Evolutionary conservation across 2,329 filamentous ascomycete species (phyloP).

Genomic region (Cryphonectria radicalis): DNA sequence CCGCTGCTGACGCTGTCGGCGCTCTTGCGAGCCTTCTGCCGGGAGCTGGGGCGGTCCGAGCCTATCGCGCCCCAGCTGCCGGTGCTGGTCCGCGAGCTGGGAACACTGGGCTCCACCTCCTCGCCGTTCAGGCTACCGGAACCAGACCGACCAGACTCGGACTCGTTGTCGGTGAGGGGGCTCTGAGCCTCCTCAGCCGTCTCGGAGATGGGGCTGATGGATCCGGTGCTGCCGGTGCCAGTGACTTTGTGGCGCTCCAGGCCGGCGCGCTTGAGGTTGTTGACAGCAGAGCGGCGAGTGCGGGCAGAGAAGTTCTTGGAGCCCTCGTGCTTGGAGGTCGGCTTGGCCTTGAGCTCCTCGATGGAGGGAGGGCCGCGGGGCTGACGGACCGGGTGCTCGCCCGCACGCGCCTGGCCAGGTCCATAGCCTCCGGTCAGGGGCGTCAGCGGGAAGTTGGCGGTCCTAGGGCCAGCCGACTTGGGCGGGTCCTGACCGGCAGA

Average conservation of each 20-base stretch:
- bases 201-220: constrained; percentile 90
- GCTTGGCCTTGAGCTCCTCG: constrained; percentile 87
- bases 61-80: constrained; percentile 80
- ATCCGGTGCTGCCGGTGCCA: constrained; percentile 72
- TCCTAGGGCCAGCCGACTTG: constrained; percentile 73
- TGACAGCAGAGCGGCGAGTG: constrained; percentile 87
- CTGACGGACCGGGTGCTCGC: constrained; percentile 92
- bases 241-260: constrained; percentile 82
- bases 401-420: constrained; percentile 88
- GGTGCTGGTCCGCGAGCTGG: constrained; percentile 77
- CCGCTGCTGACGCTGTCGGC: constrained; percentile 70
- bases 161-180: constrained; percentile 73
- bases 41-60: constrained; percentile 77
- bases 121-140: constrained; percentile 81
- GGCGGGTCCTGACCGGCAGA: constrained; percentile 50
- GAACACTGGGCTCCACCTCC: constrained; percentile 66
- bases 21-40: constrained; percentile 67
- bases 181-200: constrained; percentile 69
- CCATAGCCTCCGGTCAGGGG: constrained; percentile 86
- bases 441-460: constrained; percentile 77
- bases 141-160: constrained; percentile 71
- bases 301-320: constrained; percentile 97
- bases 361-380: constrained; percentile 89
- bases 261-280: constrained; percentile 89
- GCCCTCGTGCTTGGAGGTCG: constrained; percentile 90